Percentiles rank a stretch among this genome's conserved stretches.
These are phyloP conservation scores for Pyronema omphalodes DNA, from an alignment of 495 filamentous ascomycete species.

Conservation along the genomic window DNA sequence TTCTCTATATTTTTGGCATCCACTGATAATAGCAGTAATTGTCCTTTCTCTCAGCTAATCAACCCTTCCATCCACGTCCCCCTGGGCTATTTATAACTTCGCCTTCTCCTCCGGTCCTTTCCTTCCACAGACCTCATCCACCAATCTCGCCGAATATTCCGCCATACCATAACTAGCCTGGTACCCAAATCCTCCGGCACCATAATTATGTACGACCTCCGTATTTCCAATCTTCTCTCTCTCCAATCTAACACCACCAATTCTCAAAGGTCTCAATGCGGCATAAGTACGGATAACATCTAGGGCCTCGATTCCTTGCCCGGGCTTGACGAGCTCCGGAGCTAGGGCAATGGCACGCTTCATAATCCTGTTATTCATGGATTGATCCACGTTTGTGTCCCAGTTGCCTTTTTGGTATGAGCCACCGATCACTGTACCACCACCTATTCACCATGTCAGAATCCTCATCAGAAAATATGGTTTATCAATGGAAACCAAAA, in stretches of 20 bases:
- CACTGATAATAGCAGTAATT: too few species aligned
- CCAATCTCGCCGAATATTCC: slow-evolving; percentile 45
- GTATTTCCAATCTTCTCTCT: slow-evolving; percentile 50
- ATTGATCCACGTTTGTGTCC: slow-evolving; percentile 66
- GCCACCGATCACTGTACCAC: slow-evolving; percentile 66
- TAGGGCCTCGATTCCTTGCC: slow-evolving; percentile 60
- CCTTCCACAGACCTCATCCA: slow-evolving; percentile 38
- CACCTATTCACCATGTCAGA: slow-evolving; percentile 27
- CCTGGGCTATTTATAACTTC: slow-evolving; percentile 17
- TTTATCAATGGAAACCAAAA: background rate
- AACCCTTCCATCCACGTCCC: too few species aligned
- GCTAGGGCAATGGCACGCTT: slow-evolving; percentile 53
- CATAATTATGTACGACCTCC: slow-evolving; percentile 86
- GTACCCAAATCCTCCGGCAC: slow-evolving; percentile 81
- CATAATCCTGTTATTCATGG: slow-evolving; percentile 75
- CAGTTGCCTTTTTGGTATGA: slow-evolving; percentile 69
- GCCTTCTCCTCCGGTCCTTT: slow-evolving; percentile 3
- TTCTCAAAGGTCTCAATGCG: slow-evolving; percentile 60
- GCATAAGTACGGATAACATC: slow-evolving; percentile 80
- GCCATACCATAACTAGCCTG: slow-evolving; percentile 79
- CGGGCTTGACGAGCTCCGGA: slow-evolving; percentile 49
- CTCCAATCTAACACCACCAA: slow-evolving; percentile 64
- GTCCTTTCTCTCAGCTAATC: too few species aligned
- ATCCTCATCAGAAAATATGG: background rate
- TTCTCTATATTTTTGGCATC: too few species aligned